Evolutionary conservation across 768 basidiomycete genomes (phyloP), one percentile per base, ranked within the genome.

Genomic region (Suillus occidentalis): DNA sequence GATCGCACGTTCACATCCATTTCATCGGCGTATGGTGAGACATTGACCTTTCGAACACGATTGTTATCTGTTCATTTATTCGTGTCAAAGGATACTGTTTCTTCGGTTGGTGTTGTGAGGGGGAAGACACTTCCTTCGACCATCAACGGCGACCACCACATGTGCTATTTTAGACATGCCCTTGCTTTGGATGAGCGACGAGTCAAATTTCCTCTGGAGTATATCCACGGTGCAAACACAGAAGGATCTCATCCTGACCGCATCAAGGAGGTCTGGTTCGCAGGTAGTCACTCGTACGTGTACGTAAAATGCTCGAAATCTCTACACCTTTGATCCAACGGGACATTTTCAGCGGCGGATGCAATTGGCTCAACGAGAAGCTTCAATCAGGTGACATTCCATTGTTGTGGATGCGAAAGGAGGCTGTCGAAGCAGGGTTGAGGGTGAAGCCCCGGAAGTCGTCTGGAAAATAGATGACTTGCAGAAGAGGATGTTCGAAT

Each of bases 151-250:
- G 65, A 61, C 42, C 68, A 66, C 18, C 75, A 76, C 42, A 68
- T 78, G 7, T 76, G 76, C 61, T 72, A 67, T 37, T 76, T 78
- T 50, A 74, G 77, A 1, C 77, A 78, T 68, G 77, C 77, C 0
- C 70, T 78, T 3, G 76, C 77, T 4, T 68, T 78, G 3, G 78
- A 78, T 40, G 77, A 78, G 56, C 69, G 73, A 20, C 71, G 77
- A 5, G 77, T 77, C 16, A 78, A 77, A 64, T 78, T 75, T 52
- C 65, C 73, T 18, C 77, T 77, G 0, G 75, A 77, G 61, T 78
- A 59, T 66, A 60, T 50, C 31, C 65, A 61, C 63, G 72, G 40
- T 61, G 68, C 65, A 16, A 43, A 36, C 1, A 52, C 62, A 12
- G 55, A 61, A 10, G 36, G 60, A 20, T 47, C 37, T 10, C 34